Evolutionary conservation across 805 yeast species (phyloP).

Genomic region (Peterozyma toletana): DNA sequence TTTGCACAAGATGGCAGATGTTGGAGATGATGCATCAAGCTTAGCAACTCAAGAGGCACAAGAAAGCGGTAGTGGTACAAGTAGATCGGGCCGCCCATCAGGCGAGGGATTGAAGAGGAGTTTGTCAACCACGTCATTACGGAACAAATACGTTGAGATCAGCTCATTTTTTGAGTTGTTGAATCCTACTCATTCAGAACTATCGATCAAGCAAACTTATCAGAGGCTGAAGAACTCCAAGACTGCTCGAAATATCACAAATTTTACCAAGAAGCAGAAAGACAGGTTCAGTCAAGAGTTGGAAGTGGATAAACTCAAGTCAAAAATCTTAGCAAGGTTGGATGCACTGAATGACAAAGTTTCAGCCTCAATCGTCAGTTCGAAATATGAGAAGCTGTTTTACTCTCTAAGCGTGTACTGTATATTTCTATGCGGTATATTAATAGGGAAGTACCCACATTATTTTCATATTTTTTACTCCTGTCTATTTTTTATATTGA

Average conservation of each 20-base stretch:
- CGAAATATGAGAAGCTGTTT: conserved; percentile 68
- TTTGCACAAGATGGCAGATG: no score
- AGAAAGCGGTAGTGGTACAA: not conserved
- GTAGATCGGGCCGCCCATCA: not conserved
- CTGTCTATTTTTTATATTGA: conserved; percentile 44
- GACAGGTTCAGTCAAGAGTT: conserved; percentile 17
- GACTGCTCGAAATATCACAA: conserved; percentile 6
- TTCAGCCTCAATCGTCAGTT: conserved; percentile 29
- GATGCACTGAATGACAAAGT: conserved; percentile 31
- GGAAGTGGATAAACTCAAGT: conserved; percentile 19
- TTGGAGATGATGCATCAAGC: not conserved
- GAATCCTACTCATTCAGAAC: conserved; percentile 8
- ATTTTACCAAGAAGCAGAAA: conserved; percentile 17
- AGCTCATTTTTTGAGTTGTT: conserved; percentile 5
- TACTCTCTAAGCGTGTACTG: conserved; percentile 67
- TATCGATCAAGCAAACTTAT: conserved; percentile 7
- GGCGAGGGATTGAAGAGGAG: no score
- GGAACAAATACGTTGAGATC: conserved; percentile 1
- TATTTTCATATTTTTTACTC: conserved; percentile 76
- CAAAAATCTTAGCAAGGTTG: conserved; percentile 18
- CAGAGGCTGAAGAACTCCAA: conserved; percentile 7
- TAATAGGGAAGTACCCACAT: conserved; percentile 73
- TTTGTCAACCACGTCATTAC: not conserved
- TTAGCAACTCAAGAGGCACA: not conserved
- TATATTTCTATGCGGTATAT: conserved; percentile 64